Evolutionary conservation across 176 grass and related monocot species (phyloP).

Genomic region (Thalia dealbata): DNA sequence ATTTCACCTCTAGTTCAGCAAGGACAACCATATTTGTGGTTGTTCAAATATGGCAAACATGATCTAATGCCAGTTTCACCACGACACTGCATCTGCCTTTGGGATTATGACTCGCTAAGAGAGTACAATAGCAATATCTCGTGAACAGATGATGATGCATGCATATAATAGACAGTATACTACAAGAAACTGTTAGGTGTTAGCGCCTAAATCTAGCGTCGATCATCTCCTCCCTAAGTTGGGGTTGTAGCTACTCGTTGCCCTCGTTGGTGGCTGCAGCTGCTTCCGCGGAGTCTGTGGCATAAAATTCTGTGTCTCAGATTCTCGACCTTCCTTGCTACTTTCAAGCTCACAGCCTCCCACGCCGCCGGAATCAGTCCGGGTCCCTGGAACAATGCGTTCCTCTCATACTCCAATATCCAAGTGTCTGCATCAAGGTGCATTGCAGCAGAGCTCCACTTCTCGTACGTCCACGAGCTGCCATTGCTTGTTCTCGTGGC

Average conservation of each 20-base stretch:
- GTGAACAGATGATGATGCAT: not conserved
- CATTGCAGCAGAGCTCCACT: slow-evolving; percentile 32
- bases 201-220: too few relatives aligned
- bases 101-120: not conserved
- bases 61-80: too few relatives aligned
- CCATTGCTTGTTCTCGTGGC: slow-evolving; percentile 43
- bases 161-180: not conserved
- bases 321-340: slow-evolving; percentile 23
- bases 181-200: not conserved
- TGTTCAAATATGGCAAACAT: too few relatives aligned
- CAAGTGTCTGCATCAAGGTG: slow-evolving; percentile 55
- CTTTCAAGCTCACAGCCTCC: slow-evolving; percentile 36
- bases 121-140: not conserved
- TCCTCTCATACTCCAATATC: slow-evolving; percentile 74
- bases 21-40: too few relatives aligned
- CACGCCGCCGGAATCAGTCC: slow-evolving; percentile 43
- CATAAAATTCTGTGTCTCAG: not conserved
- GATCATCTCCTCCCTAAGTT: not conserved
- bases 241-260: not conserved
- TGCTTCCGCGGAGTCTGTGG: not conserved
- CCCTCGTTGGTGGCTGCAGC: too few relatives aligned
- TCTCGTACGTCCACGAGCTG: slow-evolving; percentile 50
- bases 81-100: too few relatives aligned
- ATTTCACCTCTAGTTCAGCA: too few relatives aligned
- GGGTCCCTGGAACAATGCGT: slow-evolving; percentile 47